These are phyloP conservation scores for Leersia perrieri DNA, from an alignment of 176 grass and related monocot genomes.

Conservation along the genomic window DNA sequence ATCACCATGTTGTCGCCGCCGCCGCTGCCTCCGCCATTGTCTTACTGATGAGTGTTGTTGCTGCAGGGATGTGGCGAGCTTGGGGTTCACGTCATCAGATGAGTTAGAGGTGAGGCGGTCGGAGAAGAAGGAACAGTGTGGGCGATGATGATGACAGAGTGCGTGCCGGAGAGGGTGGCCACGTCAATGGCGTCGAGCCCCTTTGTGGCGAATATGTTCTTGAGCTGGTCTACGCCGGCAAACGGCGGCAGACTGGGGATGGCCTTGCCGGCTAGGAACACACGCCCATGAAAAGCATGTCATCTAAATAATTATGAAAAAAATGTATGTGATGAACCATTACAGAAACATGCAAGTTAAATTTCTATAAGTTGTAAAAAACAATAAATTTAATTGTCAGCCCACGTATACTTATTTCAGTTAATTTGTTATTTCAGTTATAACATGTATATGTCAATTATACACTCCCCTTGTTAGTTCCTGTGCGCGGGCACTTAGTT, in stretches of 20 bases:
- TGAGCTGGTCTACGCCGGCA: neutral
- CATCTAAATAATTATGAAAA: no score
- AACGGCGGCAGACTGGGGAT: neutral
- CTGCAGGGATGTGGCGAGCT: neutral
- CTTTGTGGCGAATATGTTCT: conserved; percentile 11
- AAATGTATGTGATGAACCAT: no score
- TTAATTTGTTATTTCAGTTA: no score
- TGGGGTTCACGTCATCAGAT: neutral
- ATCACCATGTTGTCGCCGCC: neutral
- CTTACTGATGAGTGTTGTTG: neutral
- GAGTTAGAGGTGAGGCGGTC: neutral
- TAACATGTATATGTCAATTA: no score
- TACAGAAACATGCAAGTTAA: no score
- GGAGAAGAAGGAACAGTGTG: conserved; percentile 39
- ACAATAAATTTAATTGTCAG: no score
- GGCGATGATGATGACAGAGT: conserved; percentile 27
- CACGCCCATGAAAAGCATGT: no score
- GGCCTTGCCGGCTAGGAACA: conserved; percentile 19
- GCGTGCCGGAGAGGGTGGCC: conserved; percentile 46
- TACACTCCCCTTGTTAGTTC: no score
- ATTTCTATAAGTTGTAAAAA: no score
- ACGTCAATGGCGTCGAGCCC: conserved; percentile 23
- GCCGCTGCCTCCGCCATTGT: neutral
- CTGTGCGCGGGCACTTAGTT: no score
- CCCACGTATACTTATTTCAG: no score